Evolutionary conservation across 345 rosid species (phyloP), one percentile per base, ranked within the genome.

Genomic region (Boechera retrofracta): DNA sequence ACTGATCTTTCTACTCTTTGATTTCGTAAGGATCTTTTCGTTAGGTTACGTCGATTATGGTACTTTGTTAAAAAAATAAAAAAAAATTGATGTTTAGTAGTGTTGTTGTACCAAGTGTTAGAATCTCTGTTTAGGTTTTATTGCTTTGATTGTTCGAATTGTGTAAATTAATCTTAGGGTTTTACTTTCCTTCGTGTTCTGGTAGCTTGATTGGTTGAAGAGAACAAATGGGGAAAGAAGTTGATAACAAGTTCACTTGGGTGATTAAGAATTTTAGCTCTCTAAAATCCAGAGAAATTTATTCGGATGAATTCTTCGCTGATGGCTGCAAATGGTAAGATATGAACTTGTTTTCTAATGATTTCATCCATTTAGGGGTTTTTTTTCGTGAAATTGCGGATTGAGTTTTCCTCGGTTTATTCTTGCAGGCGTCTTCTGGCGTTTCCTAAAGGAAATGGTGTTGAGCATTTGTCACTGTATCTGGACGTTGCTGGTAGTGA

Each of bases 361-460:
- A n/a, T 65, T 65, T 47, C 6, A 4, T 15, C 26, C 4, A 5
- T 29, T 47, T 64, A 7, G 15, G 21, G 12, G 21, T 31, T 91
- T 16, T 6, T 51, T 29, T 88, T 49, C 86, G 1, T 24, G 57
- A 9, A 21, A 21, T 24, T 21, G 13, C 5, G 6, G 3, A 49
- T 18, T 21, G 24, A 21, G 24, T 21, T 21, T 21, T 21, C 24
- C 24, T 21, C 24, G 1, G 24, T 21, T 21, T 21, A 31, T 28
- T 28, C 21, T n/a, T 55, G 72, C 80, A 93, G 93, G 98, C 84
- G 93, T 76, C 71, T 91, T 74, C 82, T 86, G 33, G 86, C 85
- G n/a, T 91, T 85, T 48, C 95, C 97, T 1, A 84, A 85, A 47
- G 96, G 91, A 73, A 89, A 89, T 83, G 2, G 28, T 59, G 64